A percentile compares a stretch with the other conserved stretches of the same genome.
Evolutionary conservation across 2,329 filamentous ascomycete genomes (phyloP).

Genomic region (Diplocarpon mali): DNA sequence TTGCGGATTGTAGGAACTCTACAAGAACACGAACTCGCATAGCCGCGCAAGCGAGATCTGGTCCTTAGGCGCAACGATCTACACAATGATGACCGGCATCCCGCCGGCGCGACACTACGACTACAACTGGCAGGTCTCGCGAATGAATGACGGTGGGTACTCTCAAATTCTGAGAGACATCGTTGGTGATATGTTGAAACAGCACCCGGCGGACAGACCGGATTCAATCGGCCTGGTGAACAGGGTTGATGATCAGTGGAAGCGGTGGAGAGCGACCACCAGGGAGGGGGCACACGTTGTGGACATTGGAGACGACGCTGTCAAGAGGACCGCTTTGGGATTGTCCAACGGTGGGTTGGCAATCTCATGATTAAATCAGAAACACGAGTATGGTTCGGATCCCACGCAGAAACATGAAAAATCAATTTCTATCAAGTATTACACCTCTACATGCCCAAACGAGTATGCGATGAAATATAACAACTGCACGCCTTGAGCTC

Average conservation of each 20-base stretch:
- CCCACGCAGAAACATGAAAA: too few species aligned
- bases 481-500: not conserved
- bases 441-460: too few species aligned
- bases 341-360: not conserved
- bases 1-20: conserved; percentile 17
- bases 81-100: conserved; percentile 25
- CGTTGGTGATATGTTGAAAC: conserved; percentile 18
- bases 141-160: conserved; percentile 20
- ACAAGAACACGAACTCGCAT: conserved; percentile 13
- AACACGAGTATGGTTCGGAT: too few species aligned
- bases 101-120: conserved; percentile 18
- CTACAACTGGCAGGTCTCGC: conserved; percentile 20
- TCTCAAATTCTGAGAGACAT: conserved; percentile 16
- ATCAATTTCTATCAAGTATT: too few species aligned
- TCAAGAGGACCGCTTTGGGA: conserved; percentile 3
- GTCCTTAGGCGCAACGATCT: conserved; percentile 22
- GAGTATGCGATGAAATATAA: not conserved
- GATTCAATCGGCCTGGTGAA: conserved; percentile 12
- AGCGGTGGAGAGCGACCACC: conserved; percentile 17
- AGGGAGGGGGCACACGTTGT: conserved; percentile 13
- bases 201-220: conserved; percentile 12
- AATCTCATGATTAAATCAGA: not conserved
- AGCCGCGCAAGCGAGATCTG: conserved; percentile 20
- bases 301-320: conserved; percentile 14
- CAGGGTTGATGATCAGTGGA: conserved; percentile 15